Conservation (phyloP, 345 rosid genomes). For the Chamaenerion angustifolium region DNA sequence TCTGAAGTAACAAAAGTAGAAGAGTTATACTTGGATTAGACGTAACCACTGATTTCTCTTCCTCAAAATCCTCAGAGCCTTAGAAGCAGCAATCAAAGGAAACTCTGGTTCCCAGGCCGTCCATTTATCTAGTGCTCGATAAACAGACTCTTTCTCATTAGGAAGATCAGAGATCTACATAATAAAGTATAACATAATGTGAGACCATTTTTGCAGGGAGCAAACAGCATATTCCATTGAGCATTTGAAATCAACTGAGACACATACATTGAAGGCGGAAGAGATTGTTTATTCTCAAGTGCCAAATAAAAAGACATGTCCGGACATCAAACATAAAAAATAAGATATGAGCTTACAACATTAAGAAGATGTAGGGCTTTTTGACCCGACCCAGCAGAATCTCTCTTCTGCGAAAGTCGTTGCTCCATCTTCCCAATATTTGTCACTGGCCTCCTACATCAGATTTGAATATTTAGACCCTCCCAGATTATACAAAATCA, state of each 20-base stretch:
- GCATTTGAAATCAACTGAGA: neutral
- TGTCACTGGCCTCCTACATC: slow-evolving; percentile 24
- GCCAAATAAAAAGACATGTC: neutral
- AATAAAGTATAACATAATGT: neutral
- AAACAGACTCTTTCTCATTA: slow-evolving; percentile 66
- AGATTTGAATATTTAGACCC: neutral
- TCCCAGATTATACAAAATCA: neutral
- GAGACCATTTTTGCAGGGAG: no score
- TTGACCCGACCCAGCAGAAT: slow-evolving; percentile 64
- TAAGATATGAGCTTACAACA: slow-evolving; percentile 26
- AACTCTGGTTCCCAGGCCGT: slow-evolving; percentile 80
- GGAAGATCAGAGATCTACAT: slow-evolving; percentile 65
- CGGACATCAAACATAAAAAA: neutral
- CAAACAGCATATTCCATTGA: neutral
- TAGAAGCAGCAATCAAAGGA: slow-evolving; percentile 63
- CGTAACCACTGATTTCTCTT: slow-evolving; percentile 64
- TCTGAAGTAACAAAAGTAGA: neutral
- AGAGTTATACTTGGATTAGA: slow-evolving; percentile 60
- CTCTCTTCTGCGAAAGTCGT: slow-evolving; percentile 71
- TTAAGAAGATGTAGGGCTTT: slow-evolving; percentile 63
- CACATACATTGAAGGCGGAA: neutral
- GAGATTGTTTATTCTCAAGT: neutral
- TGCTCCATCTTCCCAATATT: slow-evolving; percentile 41
- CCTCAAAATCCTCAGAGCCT: slow-evolving; percentile 51
- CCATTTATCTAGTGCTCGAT: slow-evolving; percentile 78